Conservation (phyloP, 352 stramenopile species). For the Phytophthora kernoviae region DNA sequence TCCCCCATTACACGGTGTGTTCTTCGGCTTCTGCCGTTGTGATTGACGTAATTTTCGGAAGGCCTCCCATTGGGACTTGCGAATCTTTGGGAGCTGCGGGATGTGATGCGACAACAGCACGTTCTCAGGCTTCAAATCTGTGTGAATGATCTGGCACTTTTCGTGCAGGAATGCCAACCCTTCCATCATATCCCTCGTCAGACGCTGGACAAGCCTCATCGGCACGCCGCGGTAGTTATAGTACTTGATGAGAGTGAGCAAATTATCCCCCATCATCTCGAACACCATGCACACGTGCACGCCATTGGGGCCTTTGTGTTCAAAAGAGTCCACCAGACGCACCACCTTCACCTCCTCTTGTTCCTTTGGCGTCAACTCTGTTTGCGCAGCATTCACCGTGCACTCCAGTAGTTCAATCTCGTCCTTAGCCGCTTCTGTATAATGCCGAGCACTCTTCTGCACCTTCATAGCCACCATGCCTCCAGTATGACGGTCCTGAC, state of each 20-base stretch:
- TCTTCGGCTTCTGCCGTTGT: conserved; percentile 51
- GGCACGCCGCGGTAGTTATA: conserved; percentile 99
- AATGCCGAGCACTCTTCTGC: conserved; percentile 98
- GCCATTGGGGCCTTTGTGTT: conserved; percentile 96
- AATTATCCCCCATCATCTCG: conserved; percentile 98
- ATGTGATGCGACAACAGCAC: conserved; percentile 92
- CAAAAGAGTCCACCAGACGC: conserved; percentile 94
- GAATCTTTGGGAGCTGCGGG: conserved; percentile 68
- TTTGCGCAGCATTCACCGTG: conserved; percentile 68
- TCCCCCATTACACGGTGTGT: conserved; percentile 1
- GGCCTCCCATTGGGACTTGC: conserved; percentile 59
- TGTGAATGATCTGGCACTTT: conserved; percentile 99
- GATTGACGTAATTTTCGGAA: conserved; percentile 42
- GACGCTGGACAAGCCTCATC: conserved; percentile 93
- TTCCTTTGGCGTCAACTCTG: conserved; percentile 16
- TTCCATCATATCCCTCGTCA: conserved; percentile 95
- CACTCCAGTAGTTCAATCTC: conserved; percentile 98
- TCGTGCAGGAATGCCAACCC: conserved; percentile 97
- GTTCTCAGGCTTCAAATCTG: conserved; percentile 99
- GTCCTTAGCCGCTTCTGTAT: conserved; percentile 98
- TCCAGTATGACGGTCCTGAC: conserved; percentile 84
- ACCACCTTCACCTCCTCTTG: conserved; percentile 58
- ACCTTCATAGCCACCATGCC: conserved; percentile 96
- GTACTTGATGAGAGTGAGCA: conserved; percentile 99
- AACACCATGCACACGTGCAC: conserved; percentile 99